Conservation (phyloP, 305 asterid genomes). For the Fraxinus paxiana region DNA sequence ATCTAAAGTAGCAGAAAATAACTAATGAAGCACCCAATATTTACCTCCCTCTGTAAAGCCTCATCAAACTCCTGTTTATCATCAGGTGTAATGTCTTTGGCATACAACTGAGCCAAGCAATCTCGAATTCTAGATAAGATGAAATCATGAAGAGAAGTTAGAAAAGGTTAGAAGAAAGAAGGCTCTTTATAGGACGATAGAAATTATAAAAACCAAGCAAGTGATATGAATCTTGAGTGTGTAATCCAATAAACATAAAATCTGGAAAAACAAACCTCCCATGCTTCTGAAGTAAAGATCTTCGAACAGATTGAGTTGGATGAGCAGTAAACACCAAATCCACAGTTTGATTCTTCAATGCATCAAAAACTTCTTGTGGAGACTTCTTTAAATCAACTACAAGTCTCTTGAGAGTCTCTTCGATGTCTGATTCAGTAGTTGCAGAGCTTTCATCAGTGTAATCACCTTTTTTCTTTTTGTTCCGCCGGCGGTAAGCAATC, state of each 20-base stretch:
- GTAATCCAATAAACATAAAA: neutral
- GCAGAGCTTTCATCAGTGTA: constrained; percentile 49
- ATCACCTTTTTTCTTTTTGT: constrained; percentile 39
- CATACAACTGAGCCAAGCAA: constrained; percentile 35
- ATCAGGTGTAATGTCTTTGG: constrained; percentile 32
- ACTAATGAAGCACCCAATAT: neutral
- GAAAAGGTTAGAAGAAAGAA: neutral
- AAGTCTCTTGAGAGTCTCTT: constrained; percentile 49
- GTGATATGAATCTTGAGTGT: neutral
- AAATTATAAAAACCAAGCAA: neutral
- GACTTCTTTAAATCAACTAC: constrained; percentile 42
- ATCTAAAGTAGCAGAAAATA: neutral
- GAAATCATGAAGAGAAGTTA: neutral
- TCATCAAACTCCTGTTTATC: constrained; percentile 37
- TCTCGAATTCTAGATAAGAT: constrained; percentile 24
- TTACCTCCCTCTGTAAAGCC: constrained; percentile 32
- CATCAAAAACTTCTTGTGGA: constrained; percentile 50
- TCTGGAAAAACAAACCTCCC: constrained; percentile 34
- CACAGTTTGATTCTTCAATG: constrained; percentile 50
- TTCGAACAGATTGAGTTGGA: constrained; percentile 52
- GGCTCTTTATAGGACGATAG: neutral
- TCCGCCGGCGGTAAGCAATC: constrained; percentile 46
- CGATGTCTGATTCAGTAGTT: constrained; percentile 49
- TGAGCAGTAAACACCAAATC: constrained; percentile 51
- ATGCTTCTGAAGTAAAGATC: constrained; percentile 54